Base-by-base conservation (phyloP, 108 stramenopile genomes). In the Skeletonema costatum region DNA sequence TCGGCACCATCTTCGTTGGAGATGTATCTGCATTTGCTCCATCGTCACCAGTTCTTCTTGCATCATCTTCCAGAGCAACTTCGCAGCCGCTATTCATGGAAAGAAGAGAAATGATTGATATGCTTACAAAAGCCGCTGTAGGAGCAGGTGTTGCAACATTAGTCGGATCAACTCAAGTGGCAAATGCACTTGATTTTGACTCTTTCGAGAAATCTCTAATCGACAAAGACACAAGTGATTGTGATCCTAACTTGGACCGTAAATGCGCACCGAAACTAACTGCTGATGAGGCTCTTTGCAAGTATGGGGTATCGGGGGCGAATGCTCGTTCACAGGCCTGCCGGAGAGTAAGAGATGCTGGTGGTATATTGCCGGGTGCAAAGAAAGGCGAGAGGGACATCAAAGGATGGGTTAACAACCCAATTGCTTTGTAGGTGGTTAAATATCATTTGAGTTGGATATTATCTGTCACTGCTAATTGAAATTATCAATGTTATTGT, bases 181-280 rank as follows among this genome's bases (percentile, higher is more conserved):
- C 80, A 5, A 66, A 80, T 60, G 88, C 81, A 36, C 78, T 89
- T 11, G 88, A 89, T 67, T 84, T 89, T 78, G 88, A 89, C 80
- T 81, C 88, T 0, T 89, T 89, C 63, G 71, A 71, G 58, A 87
- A 85, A 21, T 44, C 66, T 5, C 66, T 80, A 58, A 17, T 87
- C 16, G 76, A 36, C 32, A 70, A 35, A 10, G 90, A 91, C 60
- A 77, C 69, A 12, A 83, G 67, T n/a, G 80, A 90, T 38, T 91
- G 92, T 61, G 77, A 93, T 62, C 92, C 92, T 0, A 93, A 89
- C 36, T 31, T 63, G 29, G 90, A 91, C 46, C 85, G 85, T 29
- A 91, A 91, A 59, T 91, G 90, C 73, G 74, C 75, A 16, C 90
- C 88, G 1, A 80, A 87, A 36, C 64, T 91, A 21, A 67, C 87